Conservation (phyloP, 306 rosid genomes). For the Psophocarpus tetragonolobus region DNA sequence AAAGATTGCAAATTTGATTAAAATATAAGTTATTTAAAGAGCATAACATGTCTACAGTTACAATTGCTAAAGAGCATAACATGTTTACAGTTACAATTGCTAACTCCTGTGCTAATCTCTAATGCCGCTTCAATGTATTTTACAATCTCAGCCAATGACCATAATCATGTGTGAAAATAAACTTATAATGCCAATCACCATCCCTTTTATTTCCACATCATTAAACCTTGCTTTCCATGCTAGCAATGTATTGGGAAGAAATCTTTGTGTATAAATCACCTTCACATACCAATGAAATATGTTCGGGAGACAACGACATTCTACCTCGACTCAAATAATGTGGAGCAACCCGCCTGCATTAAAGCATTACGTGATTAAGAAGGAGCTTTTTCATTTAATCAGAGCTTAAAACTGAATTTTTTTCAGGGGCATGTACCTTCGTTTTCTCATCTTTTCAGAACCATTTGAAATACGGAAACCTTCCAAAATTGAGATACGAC, state of each 20-base stretch:
- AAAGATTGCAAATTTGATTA: neutral
- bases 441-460: conserved; percentile 43
- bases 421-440: conserved; percentile 53
- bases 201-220: conserved; percentile 3
- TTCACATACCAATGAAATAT: conserved; percentile 61
- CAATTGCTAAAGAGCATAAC: neutral
- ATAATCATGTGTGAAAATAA: conserved; percentile 21
- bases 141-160: conserved; percentile 26
- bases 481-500: conserved; percentile 73
- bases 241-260: conserved; percentile 29
- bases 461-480: conserved; percentile 58
- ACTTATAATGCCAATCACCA: neutral
- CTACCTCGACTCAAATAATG: conserved; percentile 72
- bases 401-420: conserved; percentile 3
- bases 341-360: conserved; percentile 61
- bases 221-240: conserved; percentile 34
- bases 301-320: conserved; percentile 61
- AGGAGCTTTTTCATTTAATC: neutral
- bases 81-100: neutral
- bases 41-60: neutral
- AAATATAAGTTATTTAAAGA: neutral
- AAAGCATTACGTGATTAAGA: conserved; percentile 26
- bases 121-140: conserved; percentile 11
- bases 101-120: conserved; percentile 4
- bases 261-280: conserved; percentile 45